Base-by-base conservation (phyloP, 345 rosid species). In the Rhizophora apiculata region DNA sequence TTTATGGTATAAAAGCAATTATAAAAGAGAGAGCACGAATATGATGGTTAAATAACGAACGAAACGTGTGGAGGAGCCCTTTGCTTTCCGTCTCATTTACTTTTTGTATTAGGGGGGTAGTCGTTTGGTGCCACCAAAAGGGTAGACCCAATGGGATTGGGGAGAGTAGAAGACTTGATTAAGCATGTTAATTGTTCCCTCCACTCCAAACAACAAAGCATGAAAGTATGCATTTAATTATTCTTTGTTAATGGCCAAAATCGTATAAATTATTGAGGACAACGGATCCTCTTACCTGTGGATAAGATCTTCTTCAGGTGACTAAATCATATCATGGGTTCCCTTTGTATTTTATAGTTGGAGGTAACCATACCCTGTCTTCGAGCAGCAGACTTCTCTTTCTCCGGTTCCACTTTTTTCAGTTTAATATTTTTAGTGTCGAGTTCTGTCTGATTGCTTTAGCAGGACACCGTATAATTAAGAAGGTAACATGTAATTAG, bases 251-350 rank as follows among this genome's bases (percentile, higher is more conserved):
- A 21, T 24, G 5, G 10, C 22, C 27, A 55, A n/a, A 24, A 56
- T 56, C 22, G 60, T 1, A 56, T 73, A 20, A 68, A 60, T 62
- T 68, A 72, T 60, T 62, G 22, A 29, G 48, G 48, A 54, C 72
- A 43, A 19, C 60, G 68, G 80, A 84, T 81, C 80, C 75, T 69
- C 84, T 79, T 74, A 63, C 71, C 85, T 80, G 81, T 75, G 68
- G 82, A 46, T 61, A 72, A 86, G 83, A 84, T 86, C 78, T 84
- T 64, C 51, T 84, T 84, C 88, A 82, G 82, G 79, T 82, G 85
- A 81, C 72, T 49, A 82, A 84, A 81, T 86, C 86, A 82, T 79
- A 77, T 84, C 86, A 82, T 79, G 84, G 82, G 81, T 29, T 68
- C 72, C 37, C 21, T 62, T 61, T 46, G 18, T 21, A 55, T 24